A percentile compares a stretch with the other conserved stretches of the same genome.
Conservation (phyloP, 352 stramenopile genomes). For the Plasmopara muralis region DNA sequence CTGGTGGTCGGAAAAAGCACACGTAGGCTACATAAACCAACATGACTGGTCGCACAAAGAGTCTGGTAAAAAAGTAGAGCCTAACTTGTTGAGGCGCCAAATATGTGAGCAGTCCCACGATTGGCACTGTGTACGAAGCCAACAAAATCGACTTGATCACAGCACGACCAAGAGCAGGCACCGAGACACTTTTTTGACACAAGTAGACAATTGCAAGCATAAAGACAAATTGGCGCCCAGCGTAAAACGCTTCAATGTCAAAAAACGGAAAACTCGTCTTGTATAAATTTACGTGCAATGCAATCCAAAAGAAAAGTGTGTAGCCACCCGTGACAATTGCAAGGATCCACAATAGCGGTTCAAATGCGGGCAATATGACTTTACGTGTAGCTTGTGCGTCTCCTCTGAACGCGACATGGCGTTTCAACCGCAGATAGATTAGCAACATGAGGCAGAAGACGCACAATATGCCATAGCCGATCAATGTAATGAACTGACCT, state of each 20-base stretch:
- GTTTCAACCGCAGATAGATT: constrained; percentile 36
- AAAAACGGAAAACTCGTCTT: constrained; percentile 23
- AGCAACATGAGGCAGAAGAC: constrained; percentile 31
- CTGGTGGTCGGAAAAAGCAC: constrained; percentile 27
- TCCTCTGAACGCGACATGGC: constrained; percentile 36
- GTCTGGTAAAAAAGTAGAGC: constrained; percentile 19
- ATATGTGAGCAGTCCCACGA: constrained; percentile 23
- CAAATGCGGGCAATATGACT: constrained; percentile 51
- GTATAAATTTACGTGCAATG: constrained; percentile 28
- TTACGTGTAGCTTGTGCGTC: constrained; percentile 33
- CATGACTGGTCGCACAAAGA: constrained; percentile 14
- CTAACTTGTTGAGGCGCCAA: constrained; percentile 9
- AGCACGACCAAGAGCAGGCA: constrained; percentile 39
- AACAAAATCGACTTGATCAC: constrained; percentile 35
- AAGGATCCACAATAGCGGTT: constrained; percentile 50
- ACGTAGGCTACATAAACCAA: constrained; percentile 27
- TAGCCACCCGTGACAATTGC: constrained; percentile 19
- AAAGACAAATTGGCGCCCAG: constrained; percentile 49
- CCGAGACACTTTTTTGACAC: constrained; percentile 58
- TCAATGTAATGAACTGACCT: constrained; percentile 28
- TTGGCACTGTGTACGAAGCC: constrained; percentile 36
- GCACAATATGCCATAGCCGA: constrained; percentile 33
- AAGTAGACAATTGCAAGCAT: constrained; percentile 43
- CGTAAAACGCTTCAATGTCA: constrained; percentile 34
- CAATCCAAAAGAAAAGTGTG: constrained; percentile 30